Evolutionary conservation across 2,329 filamentous ascomycete species (phyloP).

Genomic region (Colletotrichum truncatum): DNA sequence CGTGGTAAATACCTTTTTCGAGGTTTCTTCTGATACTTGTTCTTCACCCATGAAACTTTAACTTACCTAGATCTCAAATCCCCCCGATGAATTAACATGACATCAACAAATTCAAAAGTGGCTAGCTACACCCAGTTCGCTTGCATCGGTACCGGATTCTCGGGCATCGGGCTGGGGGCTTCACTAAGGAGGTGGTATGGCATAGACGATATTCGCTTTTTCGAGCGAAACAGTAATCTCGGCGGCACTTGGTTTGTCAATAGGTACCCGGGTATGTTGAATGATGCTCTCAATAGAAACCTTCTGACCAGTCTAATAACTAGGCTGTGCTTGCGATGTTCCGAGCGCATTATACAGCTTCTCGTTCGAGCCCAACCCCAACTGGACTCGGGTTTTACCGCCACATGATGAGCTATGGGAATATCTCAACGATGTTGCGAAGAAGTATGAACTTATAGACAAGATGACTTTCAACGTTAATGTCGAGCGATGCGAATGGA

Average conservation of each 20-base stretch:
- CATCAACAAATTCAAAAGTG: background rate
- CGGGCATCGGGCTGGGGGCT: constrained; percentile 69
- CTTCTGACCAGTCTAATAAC: no score
- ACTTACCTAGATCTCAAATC: no score
- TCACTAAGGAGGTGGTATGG: constrained; percentile 65
- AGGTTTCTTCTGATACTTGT: no score
- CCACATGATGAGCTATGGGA: constrained; percentile 62
- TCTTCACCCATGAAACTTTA: no score
- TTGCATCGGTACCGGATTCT: constrained; percentile 68
- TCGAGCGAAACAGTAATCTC: constrained; percentile 64
- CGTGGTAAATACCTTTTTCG: no score
- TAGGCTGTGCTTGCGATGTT: constrained; percentile 62
- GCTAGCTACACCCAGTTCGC: constrained; percentile 48
- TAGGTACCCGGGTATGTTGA: constrained; percentile 66
- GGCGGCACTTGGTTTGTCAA: constrained; percentile 74
- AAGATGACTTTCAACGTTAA: constrained; percentile 49
- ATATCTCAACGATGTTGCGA: constrained; percentile 64
- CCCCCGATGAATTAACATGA: background rate
- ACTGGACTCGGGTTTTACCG: constrained; percentile 68
- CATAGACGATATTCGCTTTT: constrained; percentile 68
- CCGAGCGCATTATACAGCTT: constrained; percentile 69
- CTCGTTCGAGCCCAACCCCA: constrained; percentile 67
- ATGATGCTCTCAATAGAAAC: background rate
- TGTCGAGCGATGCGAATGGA: constrained; percentile 50
- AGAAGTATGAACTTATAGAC: constrained; percentile 49